phyloP scores from a whole-genome alignment of 768 basidiomycete species.

The Mycena leptocephala region DNA sequence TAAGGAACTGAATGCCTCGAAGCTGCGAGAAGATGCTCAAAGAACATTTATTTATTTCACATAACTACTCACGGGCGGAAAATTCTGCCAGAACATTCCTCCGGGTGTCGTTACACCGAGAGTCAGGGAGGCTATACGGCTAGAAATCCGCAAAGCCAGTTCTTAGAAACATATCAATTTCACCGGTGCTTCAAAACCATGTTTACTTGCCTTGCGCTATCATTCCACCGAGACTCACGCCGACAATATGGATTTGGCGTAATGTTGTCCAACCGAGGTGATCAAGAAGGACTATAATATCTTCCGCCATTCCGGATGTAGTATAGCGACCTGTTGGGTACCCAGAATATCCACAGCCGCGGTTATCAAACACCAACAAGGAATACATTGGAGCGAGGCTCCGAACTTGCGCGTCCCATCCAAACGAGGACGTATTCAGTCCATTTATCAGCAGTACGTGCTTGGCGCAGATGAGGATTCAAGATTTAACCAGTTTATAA shows the following conservation, averaged over 20 bases:
- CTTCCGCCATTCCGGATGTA: conserved; percentile 85
- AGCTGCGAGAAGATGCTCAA: conserved; percentile 46
- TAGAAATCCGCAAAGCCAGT: conserved; percentile 75
- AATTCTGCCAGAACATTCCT: conserved; percentile 68
- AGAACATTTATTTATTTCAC: background rate
- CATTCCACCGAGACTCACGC: conserved; percentile 88
- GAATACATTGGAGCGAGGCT: conserved; percentile 76
- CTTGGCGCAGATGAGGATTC: conserved; percentile 11
- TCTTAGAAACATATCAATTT: conserved; percentile 58
- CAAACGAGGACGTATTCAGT: conserved; percentile 74
- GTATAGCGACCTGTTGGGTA: conserved; percentile 84
- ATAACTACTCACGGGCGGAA: conserved; percentile 71
- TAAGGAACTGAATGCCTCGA: conserved; percentile 54
- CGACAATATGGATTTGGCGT: conserved; percentile 79
- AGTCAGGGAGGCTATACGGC: conserved; percentile 77
- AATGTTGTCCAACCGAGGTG: conserved; percentile 79
- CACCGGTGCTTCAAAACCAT: background rate
- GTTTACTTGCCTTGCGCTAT: conserved; percentile 75
- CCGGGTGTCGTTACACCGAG: conserved; percentile 83
- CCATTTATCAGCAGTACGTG: conserved; percentile 52
- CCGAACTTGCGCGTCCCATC: conserved; percentile 76
- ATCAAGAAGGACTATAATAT: conserved; percentile 76
- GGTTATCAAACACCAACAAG: conserved; percentile 86
- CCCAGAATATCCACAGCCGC: conserved; percentile 84
- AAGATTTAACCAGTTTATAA: conserved; percentile 37